Evolutionary conservation across 2,329 filamentous ascomycete species (phyloP).

Genomic region (Talaromyces islandicus): DNA sequence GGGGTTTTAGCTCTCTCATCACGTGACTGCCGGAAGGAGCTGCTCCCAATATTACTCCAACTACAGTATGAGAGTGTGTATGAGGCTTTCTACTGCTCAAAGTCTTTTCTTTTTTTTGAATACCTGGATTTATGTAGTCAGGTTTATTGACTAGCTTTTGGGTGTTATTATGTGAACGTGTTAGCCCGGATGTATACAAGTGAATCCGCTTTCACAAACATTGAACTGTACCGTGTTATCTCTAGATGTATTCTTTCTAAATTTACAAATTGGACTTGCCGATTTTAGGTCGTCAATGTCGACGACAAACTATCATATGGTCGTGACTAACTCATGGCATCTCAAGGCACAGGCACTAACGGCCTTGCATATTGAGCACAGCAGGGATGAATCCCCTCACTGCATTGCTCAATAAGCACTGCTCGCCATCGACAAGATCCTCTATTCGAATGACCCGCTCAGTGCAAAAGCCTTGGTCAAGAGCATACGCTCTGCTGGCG

Average conservation of each 20-base stretch:
- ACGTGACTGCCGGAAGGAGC: not conserved
- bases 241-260: not conserved
- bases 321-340: not conserved
- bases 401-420: slow-evolving; percentile 84
- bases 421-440: slow-evolving; percentile 64
- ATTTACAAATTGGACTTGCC: not conserved
- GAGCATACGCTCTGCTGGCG: slow-evolving; percentile 76
- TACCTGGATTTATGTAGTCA: not conserved
- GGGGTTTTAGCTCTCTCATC: not conserved
- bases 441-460: slow-evolving; percentile 58
- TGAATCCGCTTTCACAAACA: too few relatives aligned
- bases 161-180: too few relatives aligned
- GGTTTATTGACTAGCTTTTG: not conserved
- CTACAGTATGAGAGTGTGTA: not conserved
- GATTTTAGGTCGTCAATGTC: not conserved
- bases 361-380: slow-evolving; percentile 16
- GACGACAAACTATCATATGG: not conserved
- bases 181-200: not conserved
- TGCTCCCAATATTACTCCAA: not conserved
- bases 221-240: not conserved
- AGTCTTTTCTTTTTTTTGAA: not conserved
- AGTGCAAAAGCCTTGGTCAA: slow-evolving; percentile 61
- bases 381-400: slow-evolving; percentile 67
- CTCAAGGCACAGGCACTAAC: not conserved
- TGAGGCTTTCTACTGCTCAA: not conserved